Evolutionary conservation across 371 early-diverging fungal genomes (phyloP).

Genomic region (Thermomucor indicae-seudaticae): DNA sequence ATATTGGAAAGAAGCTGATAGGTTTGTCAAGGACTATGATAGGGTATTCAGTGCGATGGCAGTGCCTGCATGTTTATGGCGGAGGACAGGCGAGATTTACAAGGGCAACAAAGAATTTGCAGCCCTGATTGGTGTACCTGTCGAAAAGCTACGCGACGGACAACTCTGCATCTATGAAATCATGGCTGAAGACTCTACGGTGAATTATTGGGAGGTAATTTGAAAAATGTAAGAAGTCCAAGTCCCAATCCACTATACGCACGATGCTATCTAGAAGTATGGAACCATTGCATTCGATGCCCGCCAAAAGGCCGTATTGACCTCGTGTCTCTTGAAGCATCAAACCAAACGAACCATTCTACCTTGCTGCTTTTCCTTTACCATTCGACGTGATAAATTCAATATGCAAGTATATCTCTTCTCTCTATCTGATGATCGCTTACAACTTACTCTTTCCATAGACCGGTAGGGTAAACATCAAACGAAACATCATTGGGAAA

Average conservation of each 20-base stretch:
- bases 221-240: background rate
- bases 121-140: slow-evolving; percentile 75
- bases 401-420: slow-evolving; percentile 53
- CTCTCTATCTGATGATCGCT: background rate
- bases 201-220: slow-evolving; percentile 73
- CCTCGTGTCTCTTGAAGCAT: slow-evolving; percentile 72
- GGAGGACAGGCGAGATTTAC: slow-evolving; percentile 94
- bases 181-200: slow-evolving; percentile 81
- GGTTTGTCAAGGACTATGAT: slow-evolving; percentile 69
- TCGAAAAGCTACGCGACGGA: slow-evolving; percentile 75
- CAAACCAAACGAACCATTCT: slow-evolving; percentile 50
- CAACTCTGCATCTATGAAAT: slow-evolving; percentile 80
- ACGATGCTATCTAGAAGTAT: slow-evolving; percentile 88
- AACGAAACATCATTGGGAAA: background rate
- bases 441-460: background rate
- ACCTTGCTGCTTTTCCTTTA: slow-evolving; percentile 90
- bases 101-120: slow-evolving; percentile 95
- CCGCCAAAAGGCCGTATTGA: slow-evolving; percentile 91
- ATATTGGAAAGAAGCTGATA: background rate
- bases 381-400: slow-evolving; percentile 88
- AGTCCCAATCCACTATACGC: background rate
- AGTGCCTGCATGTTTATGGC: slow-evolving; percentile 91
- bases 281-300: slow-evolving; percentile 94
- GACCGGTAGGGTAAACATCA: slow-evolving; percentile 19
- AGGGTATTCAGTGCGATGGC: slow-evolving; percentile 92